Conservation (phyloP, 352 stramenopile species). For the Globisporangium carolinianum region DNA sequence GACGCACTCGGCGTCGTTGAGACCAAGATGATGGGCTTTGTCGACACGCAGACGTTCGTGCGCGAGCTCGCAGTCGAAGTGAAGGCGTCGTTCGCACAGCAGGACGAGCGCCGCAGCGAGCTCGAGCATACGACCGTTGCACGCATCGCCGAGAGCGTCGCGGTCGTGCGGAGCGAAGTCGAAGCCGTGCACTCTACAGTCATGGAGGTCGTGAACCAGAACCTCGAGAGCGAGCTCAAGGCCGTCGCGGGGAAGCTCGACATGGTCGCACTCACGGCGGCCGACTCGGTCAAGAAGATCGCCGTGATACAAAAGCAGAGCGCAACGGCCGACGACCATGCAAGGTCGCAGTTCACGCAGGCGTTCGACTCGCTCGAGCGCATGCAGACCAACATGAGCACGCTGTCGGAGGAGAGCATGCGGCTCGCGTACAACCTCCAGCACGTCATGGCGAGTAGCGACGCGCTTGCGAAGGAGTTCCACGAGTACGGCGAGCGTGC, state of each 20-base stretch:
- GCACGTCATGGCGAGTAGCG: slow-evolving; percentile 38
- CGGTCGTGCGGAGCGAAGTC: slow-evolving; percentile 40
- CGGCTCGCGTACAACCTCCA: slow-evolving; percentile 61
- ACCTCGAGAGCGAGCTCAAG: slow-evolving; percentile 59
- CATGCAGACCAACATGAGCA: slow-evolving; percentile 56
- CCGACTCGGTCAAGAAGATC: slow-evolving; percentile 55
- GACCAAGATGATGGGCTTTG: slow-evolving; percentile 47
- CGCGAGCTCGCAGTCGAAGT: slow-evolving; percentile 31
- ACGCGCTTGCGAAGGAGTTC: slow-evolving; percentile 39
- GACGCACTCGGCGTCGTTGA: slow-evolving; percentile 32
- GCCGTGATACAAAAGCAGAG: slow-evolving; percentile 51
- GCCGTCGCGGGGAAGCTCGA: slow-evolving; percentile 41
- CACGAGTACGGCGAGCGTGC: slow-evolving; percentile 36
- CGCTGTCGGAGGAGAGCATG: slow-evolving; percentile 66
- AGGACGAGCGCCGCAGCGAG: slow-evolving; percentile 39
- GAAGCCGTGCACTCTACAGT: slow-evolving; percentile 39
- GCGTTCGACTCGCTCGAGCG: slow-evolving; percentile 62
- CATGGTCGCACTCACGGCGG: slow-evolving; percentile 38
- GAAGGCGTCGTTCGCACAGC: slow-evolving; percentile 24
- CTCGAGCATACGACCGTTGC: slow-evolving; percentile 42
- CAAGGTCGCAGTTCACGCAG: slow-evolving; percentile 50
- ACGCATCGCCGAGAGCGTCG: slow-evolving; percentile 50
- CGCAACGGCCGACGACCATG: slow-evolving; percentile 42
- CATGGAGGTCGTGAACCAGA: slow-evolving; percentile 46
- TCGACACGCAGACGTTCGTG: slow-evolving; percentile 48